Evolutionary conservation across 2,329 filamentous ascomycete genomes (phyloP).

Genomic region (Fusarium fujikuroi): DNA sequence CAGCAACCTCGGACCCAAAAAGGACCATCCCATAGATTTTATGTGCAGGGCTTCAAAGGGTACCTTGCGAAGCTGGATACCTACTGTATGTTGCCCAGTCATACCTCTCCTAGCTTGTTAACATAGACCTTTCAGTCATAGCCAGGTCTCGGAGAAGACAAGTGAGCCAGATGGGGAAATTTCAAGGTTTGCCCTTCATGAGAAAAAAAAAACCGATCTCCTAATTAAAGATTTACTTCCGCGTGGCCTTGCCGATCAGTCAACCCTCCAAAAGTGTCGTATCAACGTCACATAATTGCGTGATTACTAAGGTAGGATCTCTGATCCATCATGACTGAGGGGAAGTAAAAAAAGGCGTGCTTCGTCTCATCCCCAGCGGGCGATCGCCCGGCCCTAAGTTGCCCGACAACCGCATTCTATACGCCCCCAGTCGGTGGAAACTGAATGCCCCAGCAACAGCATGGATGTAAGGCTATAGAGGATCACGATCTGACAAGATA

Average conservation of each 20-base stretch:
- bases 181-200: background rate
- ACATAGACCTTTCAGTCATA: background rate
- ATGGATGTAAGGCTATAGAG: constrained; percentile 29
- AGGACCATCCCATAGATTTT: no score
- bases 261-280: background rate
- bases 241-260: background rate
- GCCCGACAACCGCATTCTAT: no score
- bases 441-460: constrained; percentile 8
- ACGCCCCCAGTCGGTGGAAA: constrained; percentile 28
- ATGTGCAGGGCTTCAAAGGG: no score
- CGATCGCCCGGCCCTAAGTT: no score
- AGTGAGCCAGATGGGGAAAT: background rate
- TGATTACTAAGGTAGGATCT: constrained; percentile 34
- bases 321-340: constrained; percentile 38
- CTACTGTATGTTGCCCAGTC: no score
- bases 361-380: constrained; percentile 29
- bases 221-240: background rate
- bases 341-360: constrained; percentile 8
- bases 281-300: constrained; percentile 28
- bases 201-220: background rate
- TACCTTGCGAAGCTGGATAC: no score
- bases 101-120: no score
- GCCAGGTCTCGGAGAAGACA: background rate
- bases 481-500: background rate
- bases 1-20: background rate